A percentile compares a stretch with the other conserved stretches of the same genome.
phyloP scores from a whole-genome alignment of 805 yeast species.

The Yarrowia deformans region DNA sequence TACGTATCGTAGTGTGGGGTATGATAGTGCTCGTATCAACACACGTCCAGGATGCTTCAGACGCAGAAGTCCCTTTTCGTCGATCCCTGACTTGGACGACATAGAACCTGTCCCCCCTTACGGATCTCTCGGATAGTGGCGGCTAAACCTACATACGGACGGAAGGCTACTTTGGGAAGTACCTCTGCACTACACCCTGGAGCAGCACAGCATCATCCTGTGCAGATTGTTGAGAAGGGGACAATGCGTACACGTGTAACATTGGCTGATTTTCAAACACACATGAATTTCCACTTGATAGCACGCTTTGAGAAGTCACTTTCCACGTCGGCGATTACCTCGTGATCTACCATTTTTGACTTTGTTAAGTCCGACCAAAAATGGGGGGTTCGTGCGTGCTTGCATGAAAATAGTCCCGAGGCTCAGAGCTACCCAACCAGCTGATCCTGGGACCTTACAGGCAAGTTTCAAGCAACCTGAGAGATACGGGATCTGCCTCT shows the following conservation, averaged over 20 bases:
- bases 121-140: slow-evolving; percentile 23
- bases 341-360: slow-evolving; percentile 1
- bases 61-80: background rate
- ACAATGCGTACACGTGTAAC: no score
- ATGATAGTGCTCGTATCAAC: background rate
- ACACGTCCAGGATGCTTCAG: background rate
- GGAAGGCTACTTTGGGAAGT: slow-evolving; percentile 6
- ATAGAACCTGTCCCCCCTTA: background rate
- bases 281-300: no score
- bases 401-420: slow-evolving; percentile 9
- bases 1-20: slow-evolving; percentile 9
- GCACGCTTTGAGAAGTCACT: no score
- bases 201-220: no score
- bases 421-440: background rate
- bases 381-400: slow-evolving; percentile 18
- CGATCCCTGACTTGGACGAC: background rate
- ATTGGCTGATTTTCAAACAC: no score
- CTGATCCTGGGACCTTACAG: background rate
- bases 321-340: background rate
- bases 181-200: background rate
- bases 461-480: background rate
- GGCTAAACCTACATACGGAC: slow-evolving; percentile 23
- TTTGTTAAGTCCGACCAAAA: slow-evolving; percentile 1
- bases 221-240: no score
- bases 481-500: no score